Evolutionary conservation across 176 grass and related monocot species (phyloP).

Genomic region (Typha latifolia): DNA sequence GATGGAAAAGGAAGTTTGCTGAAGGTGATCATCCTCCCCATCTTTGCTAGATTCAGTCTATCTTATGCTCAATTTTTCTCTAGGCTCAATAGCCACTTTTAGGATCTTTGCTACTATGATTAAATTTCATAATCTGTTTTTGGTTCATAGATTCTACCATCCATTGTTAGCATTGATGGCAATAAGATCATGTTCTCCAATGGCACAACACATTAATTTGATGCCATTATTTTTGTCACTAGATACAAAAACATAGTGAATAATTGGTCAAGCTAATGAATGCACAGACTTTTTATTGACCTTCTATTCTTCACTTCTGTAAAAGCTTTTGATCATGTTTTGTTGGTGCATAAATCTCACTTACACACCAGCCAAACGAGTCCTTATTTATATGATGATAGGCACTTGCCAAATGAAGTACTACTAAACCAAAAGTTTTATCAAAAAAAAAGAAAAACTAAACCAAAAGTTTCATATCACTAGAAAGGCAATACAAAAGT

Average conservation of each 20-base stretch:
- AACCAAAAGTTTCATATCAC: slow-evolving; percentile 16
- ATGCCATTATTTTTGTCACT: slow-evolving; percentile 34
- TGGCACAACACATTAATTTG: background rate
- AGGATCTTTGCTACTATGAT: too few species aligned
- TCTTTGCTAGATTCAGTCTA: too few species aligned
- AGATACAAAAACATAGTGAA: slow-evolving; percentile 29
- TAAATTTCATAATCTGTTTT: too few species aligned
- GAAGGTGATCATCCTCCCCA: too few species aligned
- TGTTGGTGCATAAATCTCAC: too few species aligned
- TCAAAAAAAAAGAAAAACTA: slow-evolving; percentile 9
- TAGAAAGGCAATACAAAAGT: slow-evolving; percentile 32
- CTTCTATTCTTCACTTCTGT: background rate
- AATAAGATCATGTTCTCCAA: slow-evolving; percentile 20
- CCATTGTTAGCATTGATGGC: background rate
- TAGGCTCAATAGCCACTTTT: too few species aligned
- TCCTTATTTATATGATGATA: background rate
- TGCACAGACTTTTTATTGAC: background rate
- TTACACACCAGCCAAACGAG: too few species aligned
- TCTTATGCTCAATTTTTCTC: too few species aligned
- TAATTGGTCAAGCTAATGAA: slow-evolving; percentile 29
- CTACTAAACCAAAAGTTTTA: slow-evolving; percentile 12
- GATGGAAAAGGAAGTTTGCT: too few species aligned
- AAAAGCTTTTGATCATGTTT: too few species aligned
- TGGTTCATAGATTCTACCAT: too few species aligned
- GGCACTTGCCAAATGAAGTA: slow-evolving; percentile 6